phyloP scores from a whole-genome alignment of 78 protist species.

The Dictyostelium capitatum region DNA sequence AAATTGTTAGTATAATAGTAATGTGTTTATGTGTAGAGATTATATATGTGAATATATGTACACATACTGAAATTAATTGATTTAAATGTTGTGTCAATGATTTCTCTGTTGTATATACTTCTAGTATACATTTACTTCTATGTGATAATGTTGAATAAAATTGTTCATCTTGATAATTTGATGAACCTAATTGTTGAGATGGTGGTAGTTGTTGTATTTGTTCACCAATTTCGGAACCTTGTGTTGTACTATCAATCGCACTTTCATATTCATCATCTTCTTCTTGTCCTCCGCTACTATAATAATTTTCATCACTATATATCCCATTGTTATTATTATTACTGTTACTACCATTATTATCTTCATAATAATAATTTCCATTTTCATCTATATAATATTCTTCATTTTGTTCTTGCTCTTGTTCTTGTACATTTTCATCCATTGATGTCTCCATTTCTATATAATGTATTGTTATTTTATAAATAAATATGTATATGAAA shows the following conservation, averaged over 20 bases:
- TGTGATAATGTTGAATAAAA: background rate
- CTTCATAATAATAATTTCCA: slow-evolving; percentile 14
- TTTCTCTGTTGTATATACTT: slow-evolving; percentile 19
- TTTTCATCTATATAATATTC: slow-evolving; percentile 12
- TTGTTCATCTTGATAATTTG: background rate
- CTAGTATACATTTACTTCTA: slow-evolving; percentile 22
- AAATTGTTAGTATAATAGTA: background rate
- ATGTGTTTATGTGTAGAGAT: background rate
- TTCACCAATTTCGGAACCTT: background rate
- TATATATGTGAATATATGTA: background rate
- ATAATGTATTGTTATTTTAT: background rate
- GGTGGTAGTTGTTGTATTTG: background rate
- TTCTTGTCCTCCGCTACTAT: background rate
- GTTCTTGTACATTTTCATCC: background rate
- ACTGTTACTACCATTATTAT: background rate
- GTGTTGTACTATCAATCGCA: background rate
- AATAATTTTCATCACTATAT: background rate
- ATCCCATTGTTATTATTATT: too few relatives aligned
- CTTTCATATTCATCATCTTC: background rate
- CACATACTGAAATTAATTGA: slow-evolving; percentile 4
- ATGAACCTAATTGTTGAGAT: background rate
- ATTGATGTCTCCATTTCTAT: background rate
- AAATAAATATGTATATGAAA: background rate
- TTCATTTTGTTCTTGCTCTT: background rate
- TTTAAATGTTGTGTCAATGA: slow-evolving; percentile 2